Base-by-base conservation (phyloP, 352 stramenopile species). In the Pythium biforme region DNA sequence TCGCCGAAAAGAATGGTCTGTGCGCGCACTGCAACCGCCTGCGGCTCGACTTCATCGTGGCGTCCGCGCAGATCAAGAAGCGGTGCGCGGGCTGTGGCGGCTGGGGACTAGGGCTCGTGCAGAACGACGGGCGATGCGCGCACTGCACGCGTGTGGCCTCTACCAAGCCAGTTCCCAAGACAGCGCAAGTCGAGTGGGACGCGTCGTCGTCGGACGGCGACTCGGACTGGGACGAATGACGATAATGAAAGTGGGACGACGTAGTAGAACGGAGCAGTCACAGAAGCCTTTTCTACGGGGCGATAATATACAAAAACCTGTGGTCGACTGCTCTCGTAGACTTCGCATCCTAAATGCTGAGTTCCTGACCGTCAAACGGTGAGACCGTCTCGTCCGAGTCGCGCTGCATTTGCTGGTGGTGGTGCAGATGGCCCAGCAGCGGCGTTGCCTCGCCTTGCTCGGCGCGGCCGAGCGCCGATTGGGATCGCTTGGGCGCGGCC, bases 11-110 rank as follows among this genome's bases (percentile, higher is more conserved):
- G 70, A 90, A 90, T 46, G 81, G 79, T 8, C 67, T 83, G 10
- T 90, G 81, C 37, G 73, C 73, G 14, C 79, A 90, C 59, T 90
- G 81, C 64, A 89, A 90, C 45, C 79, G 81, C 3, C 64, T 90
- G 43, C 72, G 73, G 1, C 77, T 88, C 43, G 81, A 80, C 15
- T 89, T 90, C 51, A 89, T 90, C 66, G 75, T 90, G 19, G 79
- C 81, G 34, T 85, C 81, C 17, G 74, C 76, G 27, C 75, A 83
- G 26, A 83, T 90, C 57, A 76, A 73, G 14, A 72, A 72, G 48
- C 69, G 76, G 0, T 90, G 81, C 56, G 68, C 76, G 0, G 61
- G 70, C 12, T 90, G 81, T 60, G 61, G 69, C 11, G 79, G 79
- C 50, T 89, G 81, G 79, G 81, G 81, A 1, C 75, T 86, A 22